Base-by-base conservation (phyloP, 1,284 basidiomycete genomes). In the Pseudomicrostroma phylloplanum region DNA sequence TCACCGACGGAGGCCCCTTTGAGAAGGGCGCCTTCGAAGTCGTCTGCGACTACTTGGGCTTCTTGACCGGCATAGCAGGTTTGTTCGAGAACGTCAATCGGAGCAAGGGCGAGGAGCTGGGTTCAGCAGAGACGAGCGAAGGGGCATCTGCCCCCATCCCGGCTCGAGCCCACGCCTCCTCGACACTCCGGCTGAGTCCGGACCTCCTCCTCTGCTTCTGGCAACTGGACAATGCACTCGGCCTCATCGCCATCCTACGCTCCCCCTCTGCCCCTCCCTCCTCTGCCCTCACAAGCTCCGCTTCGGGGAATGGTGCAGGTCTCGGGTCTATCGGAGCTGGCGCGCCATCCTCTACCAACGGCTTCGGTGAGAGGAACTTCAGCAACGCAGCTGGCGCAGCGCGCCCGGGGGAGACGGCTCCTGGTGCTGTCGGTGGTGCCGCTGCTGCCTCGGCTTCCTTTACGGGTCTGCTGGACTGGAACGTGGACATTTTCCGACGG, bases 1-100 rank as follows among this genome's bases (percentile, higher is more conserved):
- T 92, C 0, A 92, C 92, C 6, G 94, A 98, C 76, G 87, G 89
- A 19, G 91, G 90, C 0, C 91, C 94, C 0, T 90, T 96, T 30
- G 93, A 96, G 78, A 85, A 88, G 59, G 87, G 88, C 1, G 92
- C 90, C 1, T 89, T 92, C 70, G 89, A 89, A 67, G 83, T 93
- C 21, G 92, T 91, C 71, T 91, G 88, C 70, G 92, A 96, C 72
- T 97, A 94, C 73, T 83, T 96, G 19, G 86, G 88, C 58, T 91
- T 92, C 82, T 84, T 96, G 58, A 88, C 88, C 67, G 86, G 89
- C 6, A 92, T 97, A 70, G 87, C 88, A 30, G 85, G 87, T 6
- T 80, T 96, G 21, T 97, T 54, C 26, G 21, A 19, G 21, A 54
- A 54, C 13, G 21, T 54, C 21, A 94, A 81, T 43, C 53, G n/a